Evolutionary conservation across 1,284 basidiomycete genomes (phyloP).

Genomic region (Coniferiporia sulphurascens): DNA sequence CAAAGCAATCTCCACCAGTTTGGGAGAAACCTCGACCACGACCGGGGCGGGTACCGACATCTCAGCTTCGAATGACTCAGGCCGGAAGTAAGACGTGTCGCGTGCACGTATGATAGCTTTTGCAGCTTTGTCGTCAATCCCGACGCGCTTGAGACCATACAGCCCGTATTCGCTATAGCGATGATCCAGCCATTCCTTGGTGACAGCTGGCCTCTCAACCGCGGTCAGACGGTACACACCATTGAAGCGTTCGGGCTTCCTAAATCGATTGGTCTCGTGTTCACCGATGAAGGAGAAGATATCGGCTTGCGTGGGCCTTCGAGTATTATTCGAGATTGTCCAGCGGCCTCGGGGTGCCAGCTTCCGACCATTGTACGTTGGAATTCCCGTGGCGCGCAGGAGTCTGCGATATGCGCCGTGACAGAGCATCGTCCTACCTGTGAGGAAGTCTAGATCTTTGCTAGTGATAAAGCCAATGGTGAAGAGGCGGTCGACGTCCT

Average conservation of each 20-base stretch:
- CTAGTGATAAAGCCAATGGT: not conserved
- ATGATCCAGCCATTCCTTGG: not conserved
- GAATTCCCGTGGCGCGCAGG: not conserved
- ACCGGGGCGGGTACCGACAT: no score
- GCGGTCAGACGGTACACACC: not conserved
- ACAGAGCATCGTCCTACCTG: not conserved
- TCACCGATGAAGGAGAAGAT: not conserved
- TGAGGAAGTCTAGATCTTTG: not conserved
- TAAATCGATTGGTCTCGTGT: not conserved
- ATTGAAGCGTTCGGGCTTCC: not conserved
- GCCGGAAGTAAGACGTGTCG: not conserved
- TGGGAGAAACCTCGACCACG: no score
- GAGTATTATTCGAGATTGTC: not conserved
- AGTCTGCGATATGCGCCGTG: not conserved
- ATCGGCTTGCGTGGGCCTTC: not conserved
- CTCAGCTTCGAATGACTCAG: not conserved
- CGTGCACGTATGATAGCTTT: not conserved
- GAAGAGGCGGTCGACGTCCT: conserved; percentile 2
- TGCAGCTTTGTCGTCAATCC: not conserved
- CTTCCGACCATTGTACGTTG: not conserved
- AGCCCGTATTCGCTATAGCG: not conserved
- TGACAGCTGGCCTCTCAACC: not conserved
- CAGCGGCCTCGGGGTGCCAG: not conserved
- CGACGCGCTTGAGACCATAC: not conserved
- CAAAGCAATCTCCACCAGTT: no score